Percentiles rank a stretch among this genome's conserved stretches.
phyloP scores from a whole-genome alignment of 495 filamentous ascomycete species.

The Neurospora sp. region DNA sequence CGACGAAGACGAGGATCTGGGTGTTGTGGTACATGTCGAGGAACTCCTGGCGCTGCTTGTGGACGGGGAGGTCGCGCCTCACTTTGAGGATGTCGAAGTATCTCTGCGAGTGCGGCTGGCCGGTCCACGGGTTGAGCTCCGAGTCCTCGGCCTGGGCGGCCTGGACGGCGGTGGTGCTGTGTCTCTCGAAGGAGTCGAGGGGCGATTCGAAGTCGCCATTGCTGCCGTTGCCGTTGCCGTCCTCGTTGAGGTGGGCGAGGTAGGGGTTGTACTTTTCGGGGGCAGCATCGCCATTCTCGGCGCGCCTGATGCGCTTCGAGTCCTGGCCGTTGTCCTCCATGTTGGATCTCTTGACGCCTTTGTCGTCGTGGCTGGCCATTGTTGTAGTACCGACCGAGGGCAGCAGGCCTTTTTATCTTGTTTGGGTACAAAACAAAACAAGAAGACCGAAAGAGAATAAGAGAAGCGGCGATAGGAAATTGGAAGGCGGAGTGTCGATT shows the following conservation, averaged over 20 bases:
- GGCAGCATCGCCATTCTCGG: constrained; percentile 21
- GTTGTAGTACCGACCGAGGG: not conserved
- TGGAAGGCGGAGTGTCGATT: not conserved
- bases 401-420: not conserved
- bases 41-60: constrained; percentile 89
- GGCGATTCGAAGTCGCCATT: constrained; percentile 34
- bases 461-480: not conserved
- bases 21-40: constrained; percentile 81
- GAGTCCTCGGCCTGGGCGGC: constrained; percentile 69
- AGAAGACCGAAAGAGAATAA: not conserved
- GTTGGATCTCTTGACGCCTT: constrained; percentile 21
- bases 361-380: constrained; percentile 1
- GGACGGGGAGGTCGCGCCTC: constrained; percentile 78
- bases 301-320: constrained; percentile 24
- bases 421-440: not conserved
- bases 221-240: constrained; percentile 22
- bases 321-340: constrained; percentile 19
- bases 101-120: constrained; percentile 58
- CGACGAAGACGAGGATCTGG: constrained; percentile 96
- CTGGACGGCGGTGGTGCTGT: constrained; percentile 68
- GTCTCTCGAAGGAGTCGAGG: constrained; percentile 59
- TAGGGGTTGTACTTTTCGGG: constrained; percentile 59
- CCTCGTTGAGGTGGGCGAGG: constrained; percentile 77
- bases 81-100: constrained; percentile 84
- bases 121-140: constrained; percentile 77